phyloP scores from a whole-genome alignment of 2,329 filamentous ascomycete genomes.

The Nothophaeocryptopus gaeumannii region DNA sequence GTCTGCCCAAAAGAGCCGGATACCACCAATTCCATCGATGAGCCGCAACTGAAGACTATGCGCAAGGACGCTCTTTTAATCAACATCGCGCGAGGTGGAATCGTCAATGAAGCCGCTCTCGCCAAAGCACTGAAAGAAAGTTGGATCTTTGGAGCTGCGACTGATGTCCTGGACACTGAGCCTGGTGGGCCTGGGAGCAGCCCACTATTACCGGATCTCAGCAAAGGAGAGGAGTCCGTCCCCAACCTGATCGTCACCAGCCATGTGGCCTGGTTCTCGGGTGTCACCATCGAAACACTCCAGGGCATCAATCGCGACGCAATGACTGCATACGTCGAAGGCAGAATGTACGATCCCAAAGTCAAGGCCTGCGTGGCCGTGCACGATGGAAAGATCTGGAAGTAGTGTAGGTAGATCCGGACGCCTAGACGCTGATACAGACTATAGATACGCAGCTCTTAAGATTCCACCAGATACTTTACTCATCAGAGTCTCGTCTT shows the following conservation, averaged over 20 bases:
- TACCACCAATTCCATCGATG: slow-evolving; percentile 20
- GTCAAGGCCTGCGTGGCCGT: slow-evolving; percentile 20
- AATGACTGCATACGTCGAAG: slow-evolving; percentile 23
- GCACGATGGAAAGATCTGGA: slow-evolving; percentile 25
- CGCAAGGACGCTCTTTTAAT: slow-evolving; percentile 19
- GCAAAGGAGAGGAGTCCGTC: slow-evolving; percentile 19
- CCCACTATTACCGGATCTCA: slow-evolving; percentile 20
- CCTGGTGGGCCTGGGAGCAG: slow-evolving; percentile 19
- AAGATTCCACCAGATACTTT: too few species aligned
- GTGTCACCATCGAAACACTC: slow-evolving; percentile 17
- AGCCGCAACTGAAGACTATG: slow-evolving; percentile 18
- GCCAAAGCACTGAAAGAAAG: slow-evolving; percentile 20
- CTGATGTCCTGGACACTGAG: slow-evolving; percentile 24
- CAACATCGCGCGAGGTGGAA: slow-evolving; percentile 22
- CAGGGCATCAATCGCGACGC: slow-evolving; percentile 21
- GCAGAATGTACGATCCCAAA: slow-evolving; percentile 22
- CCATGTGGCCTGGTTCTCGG: slow-evolving; percentile 23
- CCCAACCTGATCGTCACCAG: slow-evolving; percentile 21
- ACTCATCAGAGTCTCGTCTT: too few species aligned
- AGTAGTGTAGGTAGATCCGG: neutral
- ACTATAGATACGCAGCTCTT: too few species aligned
- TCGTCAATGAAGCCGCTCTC: slow-evolving; percentile 23
- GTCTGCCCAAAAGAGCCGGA: slow-evolving; percentile 19
- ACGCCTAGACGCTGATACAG: too few species aligned
- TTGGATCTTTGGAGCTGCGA: slow-evolving; percentile 22